phyloP scores from a whole-genome alignment of 176 grass and related monocot genomes.

The Alloteropsis semialata region DNA sequence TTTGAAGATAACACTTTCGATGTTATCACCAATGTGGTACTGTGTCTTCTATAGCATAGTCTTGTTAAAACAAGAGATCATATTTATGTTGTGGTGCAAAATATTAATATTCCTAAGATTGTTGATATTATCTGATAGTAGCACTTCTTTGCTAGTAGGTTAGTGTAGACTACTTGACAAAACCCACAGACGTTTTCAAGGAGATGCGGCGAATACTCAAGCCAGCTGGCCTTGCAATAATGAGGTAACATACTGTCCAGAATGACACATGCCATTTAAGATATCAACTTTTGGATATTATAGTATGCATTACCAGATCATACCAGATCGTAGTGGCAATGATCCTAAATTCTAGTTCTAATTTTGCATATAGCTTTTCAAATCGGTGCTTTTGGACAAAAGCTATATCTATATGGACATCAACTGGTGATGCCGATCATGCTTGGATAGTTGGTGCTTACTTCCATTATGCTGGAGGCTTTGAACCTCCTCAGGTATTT shows the following conservation, averaged over 20 bases:
- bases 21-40: constrained; percentile 96
- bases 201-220: constrained; percentile 93
- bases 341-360: neutral
- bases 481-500: constrained; percentile 75
- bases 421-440: constrained; percentile 91
- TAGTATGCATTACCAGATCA: neutral
- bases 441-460: constrained; percentile 94
- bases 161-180: constrained; percentile 93
- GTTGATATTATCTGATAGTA: neutral
- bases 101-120: neutral
- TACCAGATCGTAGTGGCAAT: neutral
- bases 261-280: neutral
- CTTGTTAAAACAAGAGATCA: neutral
- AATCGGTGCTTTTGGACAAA: constrained; percentile 98
- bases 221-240: constrained; percentile 81
- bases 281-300: neutral
- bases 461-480: constrained; percentile 86
- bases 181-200: constrained; percentile 92
- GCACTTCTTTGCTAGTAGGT: constrained; percentile 49
- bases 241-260: constrained; percentile 55
- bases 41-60: neutral
- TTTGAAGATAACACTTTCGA: constrained; percentile 84
- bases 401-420: constrained; percentile 97
- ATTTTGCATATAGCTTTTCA: constrained; percentile 61
- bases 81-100: neutral